Percentiles rank a stretch among this genome's conserved stretches.
Conservation (phyloP, 768 basidiomycete genomes). For the Mycena pura region DNA sequence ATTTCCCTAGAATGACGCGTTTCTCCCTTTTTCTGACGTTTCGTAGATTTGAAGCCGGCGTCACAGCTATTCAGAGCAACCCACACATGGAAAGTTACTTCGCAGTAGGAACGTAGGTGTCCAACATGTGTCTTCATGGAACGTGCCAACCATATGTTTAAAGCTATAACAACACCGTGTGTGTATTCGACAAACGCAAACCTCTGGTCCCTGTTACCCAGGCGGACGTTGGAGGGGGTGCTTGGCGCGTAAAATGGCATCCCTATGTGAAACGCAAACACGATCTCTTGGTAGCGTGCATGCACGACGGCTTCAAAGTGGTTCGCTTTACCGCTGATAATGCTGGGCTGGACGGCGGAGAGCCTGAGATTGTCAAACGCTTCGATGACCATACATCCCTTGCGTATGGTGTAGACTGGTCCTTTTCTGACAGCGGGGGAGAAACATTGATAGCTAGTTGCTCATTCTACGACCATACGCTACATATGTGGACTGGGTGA, state of each 20-base stretch:
- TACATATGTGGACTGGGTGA: conserved; percentile 83
- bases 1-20: conserved; percentile 1
- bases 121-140: not conserved
- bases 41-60: conserved; percentile 86
- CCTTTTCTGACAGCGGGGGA: conserved; percentile 44
- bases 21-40: not conserved
- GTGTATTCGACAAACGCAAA: conserved; percentile 83
- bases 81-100: conserved; percentile 80
- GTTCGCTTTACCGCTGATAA: conserved; percentile 51
- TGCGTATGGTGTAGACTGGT: conserved; percentile 96
- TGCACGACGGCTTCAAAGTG: conserved; percentile 97
- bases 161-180: conserved; percentile 86
- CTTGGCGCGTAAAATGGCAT: conserved; percentile 98
- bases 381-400: conserved; percentile 83
- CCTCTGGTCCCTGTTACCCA: conserved; percentile 60
- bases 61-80: conserved; percentile 89
- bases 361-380: conserved; percentile 57
- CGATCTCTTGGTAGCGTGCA: conserved; percentile 92
- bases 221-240: conserved; percentile 85
- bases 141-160: not conserved
- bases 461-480: conserved; percentile 92
- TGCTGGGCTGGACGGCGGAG: conserved; percentile 32
- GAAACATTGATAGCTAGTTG: conserved; percentile 80
- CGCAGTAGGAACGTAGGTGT: conserved; percentile 85
- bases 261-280: conserved; percentile 67